phyloP scores from a whole-genome alignment of 2,329 filamentous ascomycete genomes.

The Verticillium longisporum region DNA sequence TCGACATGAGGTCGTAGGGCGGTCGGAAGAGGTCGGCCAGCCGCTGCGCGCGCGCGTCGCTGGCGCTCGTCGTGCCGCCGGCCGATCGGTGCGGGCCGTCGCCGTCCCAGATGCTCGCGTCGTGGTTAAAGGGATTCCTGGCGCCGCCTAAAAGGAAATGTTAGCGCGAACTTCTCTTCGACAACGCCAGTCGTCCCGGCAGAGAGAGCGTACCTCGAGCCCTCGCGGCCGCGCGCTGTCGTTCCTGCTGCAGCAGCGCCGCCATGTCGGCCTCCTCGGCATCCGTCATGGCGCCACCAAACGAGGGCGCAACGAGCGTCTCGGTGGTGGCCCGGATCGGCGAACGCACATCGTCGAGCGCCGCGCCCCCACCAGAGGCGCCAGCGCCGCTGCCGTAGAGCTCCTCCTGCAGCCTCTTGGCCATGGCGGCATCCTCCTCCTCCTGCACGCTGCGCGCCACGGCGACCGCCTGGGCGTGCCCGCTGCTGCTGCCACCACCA shows the following conservation, averaged over 20 bases:
- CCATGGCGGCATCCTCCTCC: constrained; percentile 92
- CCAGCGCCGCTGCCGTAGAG: constrained; percentile 57
- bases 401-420: constrained; percentile 84
- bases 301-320: constrained; percentile 72
- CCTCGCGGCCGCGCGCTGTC: constrained; percentile 20
- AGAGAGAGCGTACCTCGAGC: constrained; percentile 14
- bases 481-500: constrained; percentile 30
- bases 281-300: constrained; percentile 31
- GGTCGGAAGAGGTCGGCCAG: constrained; percentile 90
- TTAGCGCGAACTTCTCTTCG: not conserved
- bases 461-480: constrained; percentile 28
- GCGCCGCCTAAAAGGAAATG: constrained; percentile 1
- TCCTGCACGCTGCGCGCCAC: constrained; percentile 47
- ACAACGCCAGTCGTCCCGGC: not conserved
- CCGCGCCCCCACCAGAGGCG: constrained; percentile 32
- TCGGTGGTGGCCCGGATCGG: constrained; percentile 90
- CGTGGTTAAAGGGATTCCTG: constrained; percentile 29
- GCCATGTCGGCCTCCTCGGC: constrained; percentile 52
- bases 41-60: constrained; percentile 56
- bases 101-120: constrained; percentile 31
- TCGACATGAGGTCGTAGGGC: constrained; percentile 82
- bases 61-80: constrained; percentile 9
- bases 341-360: constrained; percentile 66
- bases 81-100: not conserved
- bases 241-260: constrained; percentile 56